Evolutionary conservation across 129 eudicot genomes (phyloP), one percentile per base, ranked within the genome.

Genomic region (Daucus carota): DNA sequence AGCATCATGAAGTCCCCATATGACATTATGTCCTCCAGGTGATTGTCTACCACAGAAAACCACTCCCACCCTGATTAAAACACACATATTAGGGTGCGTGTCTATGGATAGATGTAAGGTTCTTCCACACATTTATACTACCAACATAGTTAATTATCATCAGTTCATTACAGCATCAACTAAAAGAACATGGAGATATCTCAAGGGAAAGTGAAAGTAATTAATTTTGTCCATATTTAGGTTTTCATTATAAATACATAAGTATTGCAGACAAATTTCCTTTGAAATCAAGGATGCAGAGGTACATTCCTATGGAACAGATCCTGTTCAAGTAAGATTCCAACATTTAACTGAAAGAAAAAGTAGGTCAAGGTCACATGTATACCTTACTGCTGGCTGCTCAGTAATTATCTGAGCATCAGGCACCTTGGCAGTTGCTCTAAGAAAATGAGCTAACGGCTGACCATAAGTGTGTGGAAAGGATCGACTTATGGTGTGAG

Each of bases 21-120:
- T 82, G 62, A 95, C 97, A 88, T 95, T 95, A 80, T 95, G 99
- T 82, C 99, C 99, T 83, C 99, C 99, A 75, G 99, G 99, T 77
- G 99, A 95, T 80, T 95, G 99, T 81, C 99, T 85, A 45, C 99
- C 99, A 40, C 96, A 92, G 82, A 95, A 95, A 63, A 95, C 97
- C 67, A 91, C 42, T 63, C 99, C 99, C 63, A 95, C 99, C 86
- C 99, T 95, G 87, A 71, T 73, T 79, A 12, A 45, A n/a, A 54
- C 63, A 15, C 59, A 47, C 7, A 72, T 22, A 74, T 28, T 38
- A 40, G n/a, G n/a, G 31, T 29, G 29, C 29, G 38, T 31, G 13
- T 43, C 38, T 26, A 20, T 7, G 43, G 6, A 72, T 24, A 44
- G 15, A 40, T 0, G 1, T 4, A 46, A 17, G 5, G 16, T 14